Percentiles rank a stretch among this genome's conserved stretches.
phyloP scores from a whole-genome alignment of 768 basidiomycete genomes.

The Boletales sp. region DNA sequence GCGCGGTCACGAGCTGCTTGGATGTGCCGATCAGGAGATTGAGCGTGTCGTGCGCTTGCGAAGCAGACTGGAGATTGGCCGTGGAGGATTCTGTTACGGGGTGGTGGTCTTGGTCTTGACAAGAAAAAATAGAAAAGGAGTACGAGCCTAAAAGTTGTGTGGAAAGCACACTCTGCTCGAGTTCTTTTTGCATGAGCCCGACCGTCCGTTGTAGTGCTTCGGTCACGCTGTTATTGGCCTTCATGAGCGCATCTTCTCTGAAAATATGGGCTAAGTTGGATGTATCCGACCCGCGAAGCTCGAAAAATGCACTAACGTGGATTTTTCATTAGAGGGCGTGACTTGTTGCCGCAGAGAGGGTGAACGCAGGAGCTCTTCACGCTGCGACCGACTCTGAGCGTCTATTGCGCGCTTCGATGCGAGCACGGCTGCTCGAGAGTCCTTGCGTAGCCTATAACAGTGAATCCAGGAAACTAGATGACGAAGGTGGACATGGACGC shows the following conservation, averaged over 20 bases:
- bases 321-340: slow-evolving; percentile 48
- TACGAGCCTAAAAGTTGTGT: slow-evolving; percentile 76
- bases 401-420: slow-evolving; percentile 74
- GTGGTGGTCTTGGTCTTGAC: neutral
- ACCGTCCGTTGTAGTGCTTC: slow-evolving; percentile 83
- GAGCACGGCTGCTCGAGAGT: slow-evolving; percentile 65
- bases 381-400: slow-evolving; percentile 49
- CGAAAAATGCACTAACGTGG: slow-evolving; percentile 43
- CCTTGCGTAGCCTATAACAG: slow-evolving; percentile 49
- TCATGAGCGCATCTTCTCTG: slow-evolving; percentile 85
- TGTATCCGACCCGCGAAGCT: neutral
- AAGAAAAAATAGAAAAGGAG: neutral
- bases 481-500: slow-evolving; percentile 17
- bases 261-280: neutral
- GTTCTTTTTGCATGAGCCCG: slow-evolving; percentile 83
- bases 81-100: slow-evolving; percentile 66
- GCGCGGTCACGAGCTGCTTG: slow-evolving; percentile 77
- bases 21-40: slow-evolving; percentile 71
- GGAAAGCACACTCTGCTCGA: slow-evolving; percentile 84
- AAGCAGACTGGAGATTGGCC: slow-evolving; percentile 68
- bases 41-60: slow-evolving; percentile 73
- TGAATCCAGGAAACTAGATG: neutral
- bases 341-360: slow-evolving; percentile 48
- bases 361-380: slow-evolving; percentile 67
- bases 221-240: slow-evolving; percentile 86